Evolutionary conservation across 2,329 filamentous ascomycete species (phyloP).

Genomic region (Diaporthe sp.): DNA sequence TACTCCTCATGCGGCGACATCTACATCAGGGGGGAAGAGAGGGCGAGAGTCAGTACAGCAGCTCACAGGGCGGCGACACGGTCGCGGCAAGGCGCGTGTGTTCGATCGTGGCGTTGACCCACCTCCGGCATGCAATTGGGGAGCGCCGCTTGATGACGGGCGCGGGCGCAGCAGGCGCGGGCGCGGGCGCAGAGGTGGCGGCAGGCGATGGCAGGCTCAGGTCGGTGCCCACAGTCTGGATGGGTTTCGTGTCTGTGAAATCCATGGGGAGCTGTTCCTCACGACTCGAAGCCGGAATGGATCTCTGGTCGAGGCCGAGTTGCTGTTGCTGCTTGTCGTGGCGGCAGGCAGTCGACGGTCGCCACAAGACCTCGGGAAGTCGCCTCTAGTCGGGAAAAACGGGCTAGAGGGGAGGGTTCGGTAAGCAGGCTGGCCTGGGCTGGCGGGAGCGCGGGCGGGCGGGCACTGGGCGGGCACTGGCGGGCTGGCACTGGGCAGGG

Average conservation of each 20-base stretch:
- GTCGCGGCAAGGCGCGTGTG: slow-evolving; percentile 11
- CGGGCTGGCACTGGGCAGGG: neutral
- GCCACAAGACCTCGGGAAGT: slow-evolving; percentile 27
- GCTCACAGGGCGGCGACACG: slow-evolving; percentile 23
- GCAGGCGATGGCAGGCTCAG: slow-evolving; percentile 30
- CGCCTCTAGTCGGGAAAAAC: slow-evolving; percentile 19
- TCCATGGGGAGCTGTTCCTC: slow-evolving; percentile 30
- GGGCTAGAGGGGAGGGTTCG: slow-evolving; percentile 12
- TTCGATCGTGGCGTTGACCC: slow-evolving; percentile 44
- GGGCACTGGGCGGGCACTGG: neutral
- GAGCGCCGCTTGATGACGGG: slow-evolving; percentile 60
- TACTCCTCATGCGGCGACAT: slow-evolving; percentile 69
- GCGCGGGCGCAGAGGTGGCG: slow-evolving; percentile 22
- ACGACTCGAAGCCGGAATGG: slow-evolving; percentile 31
- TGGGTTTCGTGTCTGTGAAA: slow-evolving; percentile 25
- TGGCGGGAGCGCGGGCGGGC: neutral
- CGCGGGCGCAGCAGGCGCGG: slow-evolving; percentile 31
- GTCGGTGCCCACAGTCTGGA: slow-evolving; percentile 31
- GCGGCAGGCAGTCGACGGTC: slow-evolving; percentile 27
- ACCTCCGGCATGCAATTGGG: slow-evolving; percentile 67
- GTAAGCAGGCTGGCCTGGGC: slow-evolving; percentile 16
- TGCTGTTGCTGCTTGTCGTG: slow-evolving; percentile 24
- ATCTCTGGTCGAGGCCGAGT: slow-evolving; percentile 30
- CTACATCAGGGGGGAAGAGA: slow-evolving; percentile 45
- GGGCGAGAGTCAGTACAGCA: slow-evolving; percentile 28